These are phyloP conservation scores for Quaeritorhiza haematococci DNA, from an alignment of 371 early-diverging fungal species.

Conservation along the genomic window DNA sequence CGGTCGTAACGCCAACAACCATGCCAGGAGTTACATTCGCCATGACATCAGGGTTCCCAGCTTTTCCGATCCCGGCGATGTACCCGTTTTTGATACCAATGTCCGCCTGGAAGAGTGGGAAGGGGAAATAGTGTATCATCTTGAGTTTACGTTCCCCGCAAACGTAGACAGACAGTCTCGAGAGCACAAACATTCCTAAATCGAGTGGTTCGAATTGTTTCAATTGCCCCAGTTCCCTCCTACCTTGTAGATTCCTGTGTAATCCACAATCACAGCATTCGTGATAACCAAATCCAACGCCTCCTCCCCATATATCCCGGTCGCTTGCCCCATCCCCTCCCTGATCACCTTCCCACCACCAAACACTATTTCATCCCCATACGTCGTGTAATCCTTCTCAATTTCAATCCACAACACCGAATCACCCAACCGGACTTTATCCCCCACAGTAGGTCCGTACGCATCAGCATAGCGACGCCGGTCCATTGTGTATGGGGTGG, in stretches of 20 bases:
- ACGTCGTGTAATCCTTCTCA: slow-evolving; percentile 79
- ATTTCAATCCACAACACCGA: slow-evolving; percentile 78
- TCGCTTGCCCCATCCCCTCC: slow-evolving; percentile 84
- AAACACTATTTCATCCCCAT: slow-evolving; percentile 78
- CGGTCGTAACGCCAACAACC: slow-evolving; percentile 82
- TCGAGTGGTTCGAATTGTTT: not conserved
- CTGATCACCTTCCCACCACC: slow-evolving; percentile 66
- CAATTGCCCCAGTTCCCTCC: not conserved
- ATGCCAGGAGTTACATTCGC: slow-evolving; percentile 82
- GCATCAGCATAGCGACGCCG: slow-evolving; percentile 77
- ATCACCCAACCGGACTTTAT: slow-evolving; percentile 80
- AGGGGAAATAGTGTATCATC: not conserved
- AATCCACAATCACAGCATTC: slow-evolving; percentile 85
- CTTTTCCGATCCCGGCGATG: slow-evolving; percentile 88
- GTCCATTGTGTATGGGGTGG: slow-evolving; percentile 57
- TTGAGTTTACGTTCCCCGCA: too few relatives aligned
- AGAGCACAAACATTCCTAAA: too few relatives aligned
- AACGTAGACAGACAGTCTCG: too few relatives aligned
- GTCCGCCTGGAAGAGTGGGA: slow-evolving; percentile 55
- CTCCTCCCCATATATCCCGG: slow-evolving; percentile 52
- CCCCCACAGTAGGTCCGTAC: slow-evolving; percentile 89
- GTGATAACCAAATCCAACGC: slow-evolving; percentile 88
- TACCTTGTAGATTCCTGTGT: slow-evolving; percentile 88
- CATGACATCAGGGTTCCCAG: slow-evolving; percentile 96
- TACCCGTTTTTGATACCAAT: slow-evolving; percentile 83